Base-by-base conservation (phyloP, 495 filamentous ascomycete genomes). In the Annulohypoxylon maeteangense region DNA sequence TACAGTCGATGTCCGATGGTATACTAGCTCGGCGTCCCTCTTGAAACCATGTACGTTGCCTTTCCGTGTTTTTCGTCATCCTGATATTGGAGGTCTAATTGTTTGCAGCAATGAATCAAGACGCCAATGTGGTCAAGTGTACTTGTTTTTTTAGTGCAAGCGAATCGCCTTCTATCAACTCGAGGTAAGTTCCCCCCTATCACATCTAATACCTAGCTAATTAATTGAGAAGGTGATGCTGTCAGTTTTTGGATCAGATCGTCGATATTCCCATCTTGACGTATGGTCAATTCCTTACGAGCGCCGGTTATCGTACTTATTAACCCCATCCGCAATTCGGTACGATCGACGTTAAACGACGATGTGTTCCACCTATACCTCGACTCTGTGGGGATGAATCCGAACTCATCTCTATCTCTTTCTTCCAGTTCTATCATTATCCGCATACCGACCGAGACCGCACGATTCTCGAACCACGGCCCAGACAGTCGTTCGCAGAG, bases 381-480 rank as follows among this genome's bases (percentile, higher is more conserved):
- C 12, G 61, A 44, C 34, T n/a, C 22, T 8, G 36, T 25, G 7
- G 67, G 67, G 22, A 70, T 61, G 8, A 22, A 23, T 12, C 67
- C 67, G 7, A 10, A 23, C 4, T 47, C 61, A 4, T 70, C 67
- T 12, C 61, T 44, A 0, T 32, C 12, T 16, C 27, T 53, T 38
- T 70, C 67, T n/a, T 70, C 67, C 4, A 59, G 11, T 23, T 64
- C 67, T 40, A 70, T 40, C 16, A 65, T 6, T 20, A 60, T 36
- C 16, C 14, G 31, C 60, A 65, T 16, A 12, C 60, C 67, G 32
- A 54, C 53, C 2, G 60, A 14, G 34, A 65, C 53, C n/a, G 67
- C 60, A 10, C 36, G 22, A 11, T 70, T 70, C 53, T 70, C 67
- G 18, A 57, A 70, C 67, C 67, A 70, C 11, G 60, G 67, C 23